Conservation (phyloP, 495 filamentous ascomycete species). For the Chaetomium tenue region DNA sequence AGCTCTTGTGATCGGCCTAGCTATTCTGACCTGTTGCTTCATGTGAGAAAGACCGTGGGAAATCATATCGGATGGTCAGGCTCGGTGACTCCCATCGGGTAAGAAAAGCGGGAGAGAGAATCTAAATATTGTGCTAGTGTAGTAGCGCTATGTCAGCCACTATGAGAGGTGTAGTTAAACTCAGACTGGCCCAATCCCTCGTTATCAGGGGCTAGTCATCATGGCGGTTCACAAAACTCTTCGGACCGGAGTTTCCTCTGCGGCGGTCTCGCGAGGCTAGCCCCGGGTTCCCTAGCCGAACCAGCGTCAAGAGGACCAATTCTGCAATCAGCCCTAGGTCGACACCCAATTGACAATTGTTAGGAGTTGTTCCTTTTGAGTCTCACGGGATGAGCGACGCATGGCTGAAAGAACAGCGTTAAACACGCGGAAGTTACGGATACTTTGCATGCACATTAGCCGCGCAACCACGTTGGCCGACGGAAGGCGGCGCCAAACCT, state of each 20-base stretch:
- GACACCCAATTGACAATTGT: too few species aligned
- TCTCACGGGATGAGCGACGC: background rate
- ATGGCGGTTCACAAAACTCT: background rate
- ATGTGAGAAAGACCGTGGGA: background rate
- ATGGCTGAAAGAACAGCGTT: background rate
- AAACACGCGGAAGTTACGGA: background rate
- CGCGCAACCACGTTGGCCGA: constrained; percentile 11
- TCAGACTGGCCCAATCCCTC: background rate
- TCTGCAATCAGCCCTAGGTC: too few species aligned
- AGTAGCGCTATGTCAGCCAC: too few species aligned
- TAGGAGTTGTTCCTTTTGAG: background rate
- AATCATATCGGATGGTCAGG: background rate
- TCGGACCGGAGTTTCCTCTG: constrained; percentile 2
- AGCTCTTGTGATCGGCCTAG: background rate
- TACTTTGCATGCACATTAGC: too few species aligned
- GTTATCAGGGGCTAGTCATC: constrained; percentile 18
- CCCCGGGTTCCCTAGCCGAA: too few species aligned
- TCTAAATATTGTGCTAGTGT: too few species aligned
- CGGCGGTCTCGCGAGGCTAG: too few species aligned
- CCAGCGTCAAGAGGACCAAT: too few species aligned
- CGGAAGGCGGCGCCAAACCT: constrained; percentile 16
- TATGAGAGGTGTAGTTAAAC: too few species aligned
- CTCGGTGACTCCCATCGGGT: background rate
- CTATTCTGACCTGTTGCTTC: background rate
- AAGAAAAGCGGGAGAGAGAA: too few species aligned